phyloP scores from a whole-genome alignment of 129 eudicot genomes.

The Erigeron canadensis region DNA sequence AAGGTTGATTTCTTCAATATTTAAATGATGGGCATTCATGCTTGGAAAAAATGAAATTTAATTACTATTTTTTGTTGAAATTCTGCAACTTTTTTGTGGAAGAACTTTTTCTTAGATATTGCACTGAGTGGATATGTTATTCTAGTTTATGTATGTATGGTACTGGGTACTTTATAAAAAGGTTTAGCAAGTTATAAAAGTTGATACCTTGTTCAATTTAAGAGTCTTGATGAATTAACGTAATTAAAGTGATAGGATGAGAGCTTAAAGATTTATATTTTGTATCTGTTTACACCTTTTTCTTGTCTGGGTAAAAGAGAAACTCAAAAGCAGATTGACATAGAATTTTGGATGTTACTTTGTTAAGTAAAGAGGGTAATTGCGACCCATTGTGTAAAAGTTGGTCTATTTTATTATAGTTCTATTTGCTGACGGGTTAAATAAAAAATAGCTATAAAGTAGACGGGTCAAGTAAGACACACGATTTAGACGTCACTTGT shows the following conservation, averaged over 20 bases:
- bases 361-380: background rate
- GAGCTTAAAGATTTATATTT: background rate
- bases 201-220: background rate
- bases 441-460: background rate
- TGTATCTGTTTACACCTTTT: background rate
- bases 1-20: background rate
- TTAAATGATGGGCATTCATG: background rate
- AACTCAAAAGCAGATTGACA: background rate
- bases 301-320: background rate
- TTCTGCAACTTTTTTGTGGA: background rate
- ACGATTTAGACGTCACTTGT: background rate
- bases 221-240: conserved; percentile 15
- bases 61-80: conserved; percentile 16
- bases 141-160: background rate
- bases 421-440: background rate
- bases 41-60: background rate
- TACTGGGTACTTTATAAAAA: conserved; percentile 3
- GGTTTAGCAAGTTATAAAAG: background rate
- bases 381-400: background rate
- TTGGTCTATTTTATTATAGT: background rate
- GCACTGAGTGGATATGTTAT: conserved; percentile 2
- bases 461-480: conserved; percentile 12
- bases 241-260: background rate
- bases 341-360: background rate
- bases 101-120: background rate